Base-by-base conservation (phyloP, 208 protist species). In the Leishmania martiniquensis region DNA sequence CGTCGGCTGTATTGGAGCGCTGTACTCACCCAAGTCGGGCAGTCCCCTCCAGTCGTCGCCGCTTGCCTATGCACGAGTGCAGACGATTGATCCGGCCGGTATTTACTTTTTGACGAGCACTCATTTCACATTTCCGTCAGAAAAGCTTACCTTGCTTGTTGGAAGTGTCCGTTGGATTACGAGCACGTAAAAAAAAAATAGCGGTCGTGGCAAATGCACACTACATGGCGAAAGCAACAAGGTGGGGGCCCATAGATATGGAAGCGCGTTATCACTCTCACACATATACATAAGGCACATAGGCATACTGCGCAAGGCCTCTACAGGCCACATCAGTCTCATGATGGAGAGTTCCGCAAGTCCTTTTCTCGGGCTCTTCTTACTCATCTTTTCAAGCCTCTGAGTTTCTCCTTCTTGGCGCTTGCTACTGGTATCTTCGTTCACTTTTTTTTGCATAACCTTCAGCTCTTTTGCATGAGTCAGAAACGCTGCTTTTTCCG, bases 81-180 rank as follows among this genome's bases (percentile, higher is more conserved):
- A 96, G 68, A 82, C 91, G 12, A 77, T 97, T 67, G 89, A 95
- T 55, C 81, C 92, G 9, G 74, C 76, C 39, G 92, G 90, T 29
- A 81, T 97, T 29, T 86, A 78, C n/a, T 89, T 97, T 79, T 73
- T 96, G 54, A 93, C 92, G 13, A 95, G 86, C 60, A 93, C 92
- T 15, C 89, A 95, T 69, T 88, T 88, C 69, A 93, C 88, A 0
- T 88, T 97, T 88, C 85, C 89, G 5, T 85, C 83, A 2, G 94
- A 94, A 77, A 89, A 87, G 39, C 62, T 97, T 29, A 83, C 82
- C 22, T 59, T 93, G 29, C 72, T 97, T 51, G 85, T 97, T 60
- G 94, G 94, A 20, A 83, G 77, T 34, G 84, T 96, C 15, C 87
- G 90, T 7, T 96, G 91, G 92, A 87, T 97, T 42, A 96, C 91